phyloP scores from a whole-genome alignment of 495 filamentous ascomycete species.

The Bryoglossum gracile region DNA sequence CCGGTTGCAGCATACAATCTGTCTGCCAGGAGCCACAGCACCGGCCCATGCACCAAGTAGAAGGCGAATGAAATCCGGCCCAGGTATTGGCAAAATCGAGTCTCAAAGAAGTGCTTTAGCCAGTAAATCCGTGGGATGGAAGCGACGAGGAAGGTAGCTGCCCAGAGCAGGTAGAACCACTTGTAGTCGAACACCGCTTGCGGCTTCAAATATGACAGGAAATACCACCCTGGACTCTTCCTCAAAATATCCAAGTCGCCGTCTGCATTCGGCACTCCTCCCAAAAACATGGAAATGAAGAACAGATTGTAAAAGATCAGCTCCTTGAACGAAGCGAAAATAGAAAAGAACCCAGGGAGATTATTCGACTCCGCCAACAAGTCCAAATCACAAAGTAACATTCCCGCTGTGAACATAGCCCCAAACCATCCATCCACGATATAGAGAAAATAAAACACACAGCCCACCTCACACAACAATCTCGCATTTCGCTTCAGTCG shows the following conservation, averaged over 20 bases:
- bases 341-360: slow-evolving; percentile 32
- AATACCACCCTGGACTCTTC: slow-evolving; percentile 39
- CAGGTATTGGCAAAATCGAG: slow-evolving; percentile 50
- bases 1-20: slow-evolving; percentile 46
- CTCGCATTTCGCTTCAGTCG: slow-evolving; percentile 38
- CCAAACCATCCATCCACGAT: slow-evolving; percentile 39
- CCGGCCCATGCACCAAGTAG: slow-evolving; percentile 47
- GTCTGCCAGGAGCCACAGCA: slow-evolving; percentile 42
- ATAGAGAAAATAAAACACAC: slow-evolving; percentile 48
- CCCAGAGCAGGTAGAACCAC: slow-evolving; percentile 47
- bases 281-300: slow-evolving; percentile 33
- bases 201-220: slow-evolving; percentile 38
- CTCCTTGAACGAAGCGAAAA: slow-evolving; percentile 33
- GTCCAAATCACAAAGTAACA: slow-evolving; percentile 43
- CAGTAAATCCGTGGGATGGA: slow-evolving; percentile 43
- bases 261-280: slow-evolving; percentile 38
- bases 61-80: slow-evolving; percentile 50
- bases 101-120: slow-evolving; percentile 47
- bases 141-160: slow-evolving; percentile 47
- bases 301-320: slow-evolving; percentile 39
- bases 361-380: slow-evolving; percentile 33
- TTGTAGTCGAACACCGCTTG: slow-evolving; percentile 45
- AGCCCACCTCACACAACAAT: slow-evolving; percentile 33
- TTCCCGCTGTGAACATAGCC: slow-evolving; percentile 38
- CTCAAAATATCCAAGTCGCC: slow-evolving; percentile 28